A percentile compares a stretch with the other conserved stretches of the same genome.
These are phyloP conservation scores for Thielaviopsis populi DNA, from an alignment of 2,329 filamentous ascomycete species.

Conservation along the genomic window DNA sequence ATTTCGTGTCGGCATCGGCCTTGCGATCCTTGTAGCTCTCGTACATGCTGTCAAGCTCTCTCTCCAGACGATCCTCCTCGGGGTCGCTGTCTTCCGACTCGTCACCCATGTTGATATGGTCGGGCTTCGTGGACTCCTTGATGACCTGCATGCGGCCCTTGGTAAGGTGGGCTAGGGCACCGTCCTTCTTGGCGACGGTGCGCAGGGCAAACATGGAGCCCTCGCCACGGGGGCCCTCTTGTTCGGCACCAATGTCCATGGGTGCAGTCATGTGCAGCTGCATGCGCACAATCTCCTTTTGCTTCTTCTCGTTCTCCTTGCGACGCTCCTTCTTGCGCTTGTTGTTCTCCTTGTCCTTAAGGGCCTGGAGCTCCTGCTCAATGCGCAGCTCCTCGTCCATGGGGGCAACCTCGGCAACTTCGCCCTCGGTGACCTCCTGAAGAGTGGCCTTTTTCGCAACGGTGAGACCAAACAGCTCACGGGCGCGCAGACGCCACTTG, in stretches of 20 bases:
- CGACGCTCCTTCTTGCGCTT: conserved; percentile 72
- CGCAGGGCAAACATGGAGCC: conserved; percentile 80
- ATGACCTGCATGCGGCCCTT: conserved; percentile 66
- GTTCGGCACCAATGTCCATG: conserved; percentile 89
- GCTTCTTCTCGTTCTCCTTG: conserved; percentile 83
- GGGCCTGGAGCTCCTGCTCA: conserved; percentile 68
- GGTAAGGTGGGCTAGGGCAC: conserved; percentile 39
- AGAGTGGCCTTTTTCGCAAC: conserved; percentile 47
- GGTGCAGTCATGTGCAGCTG: conserved; percentile 95
- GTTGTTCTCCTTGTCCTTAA: conserved; percentile 63
- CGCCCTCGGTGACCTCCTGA: conserved; percentile 37
- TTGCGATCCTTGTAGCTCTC: conserved; percentile 68
- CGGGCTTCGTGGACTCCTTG: conserved; percentile 32
- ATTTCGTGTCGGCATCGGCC: conserved; percentile 69
- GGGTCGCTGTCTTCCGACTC: conserved; percentile 54
- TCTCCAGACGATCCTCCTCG: conserved; percentile 68
- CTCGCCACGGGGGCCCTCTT: conserved; percentile 60
- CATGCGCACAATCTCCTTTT: conserved; percentile 88
- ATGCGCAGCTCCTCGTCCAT: conserved; percentile 94
- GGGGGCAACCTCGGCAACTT: conserved; percentile 66
- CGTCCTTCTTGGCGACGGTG: conserved; percentile 59
- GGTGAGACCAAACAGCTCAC: conserved; percentile 79
- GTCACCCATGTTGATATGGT: conserved; percentile 46
- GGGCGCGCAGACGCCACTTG: conserved; percentile 75
- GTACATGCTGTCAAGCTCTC: conserved; percentile 78